Evolutionary conservation across 768 basidiomycete species (phyloP), one percentile per base, ranked within the genome.

Genomic region (Suillus placidus): DNA sequence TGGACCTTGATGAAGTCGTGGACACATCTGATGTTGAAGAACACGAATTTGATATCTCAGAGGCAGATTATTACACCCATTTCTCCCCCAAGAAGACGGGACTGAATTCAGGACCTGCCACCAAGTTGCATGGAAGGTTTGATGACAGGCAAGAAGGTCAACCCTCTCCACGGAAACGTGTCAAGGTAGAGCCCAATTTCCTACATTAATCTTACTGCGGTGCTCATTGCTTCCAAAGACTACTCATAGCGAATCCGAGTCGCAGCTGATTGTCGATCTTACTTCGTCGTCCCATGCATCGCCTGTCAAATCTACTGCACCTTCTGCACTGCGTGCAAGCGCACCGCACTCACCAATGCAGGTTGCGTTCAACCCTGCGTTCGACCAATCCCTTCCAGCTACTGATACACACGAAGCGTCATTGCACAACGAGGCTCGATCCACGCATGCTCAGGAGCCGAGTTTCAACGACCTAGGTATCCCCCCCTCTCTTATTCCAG

Each of bases 11-110:
- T 7, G 86, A 86, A 52, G 71, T 84, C 57, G 83, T 90, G 16
- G 87, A 87, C 70, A 88, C 88, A 20, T 89, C 88, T 5, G 88
- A 90, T 68, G 74, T 78, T 56, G 88, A 89, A 69, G 88, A 90
- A 68, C 80, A 80, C 47, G 85, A 85, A 69, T 66, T 84, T n/a
- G 52, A 64, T 16, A 61, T 67, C 67, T 64, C 70, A 7, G 65
- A 74, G 26, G 55, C 35, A n/a, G 60, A 67, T 51, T 63, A 38
- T 16, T 56, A 61, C 60, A 2, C 18, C 5, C 20, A 26, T 51
- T 52, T 45, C n/a, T 54, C 65, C 34, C 63, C 62, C 18, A 13
- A 40, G 32, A 52, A 62, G 26, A 45, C 6, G 56, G 12, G 32
- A 42, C 54, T 10, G n/a, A 32, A 58, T 64, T 6, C 52, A 16